Base-by-base conservation (phyloP, 352 stramenopile species). In the Phytopythium montanum region DNA sequence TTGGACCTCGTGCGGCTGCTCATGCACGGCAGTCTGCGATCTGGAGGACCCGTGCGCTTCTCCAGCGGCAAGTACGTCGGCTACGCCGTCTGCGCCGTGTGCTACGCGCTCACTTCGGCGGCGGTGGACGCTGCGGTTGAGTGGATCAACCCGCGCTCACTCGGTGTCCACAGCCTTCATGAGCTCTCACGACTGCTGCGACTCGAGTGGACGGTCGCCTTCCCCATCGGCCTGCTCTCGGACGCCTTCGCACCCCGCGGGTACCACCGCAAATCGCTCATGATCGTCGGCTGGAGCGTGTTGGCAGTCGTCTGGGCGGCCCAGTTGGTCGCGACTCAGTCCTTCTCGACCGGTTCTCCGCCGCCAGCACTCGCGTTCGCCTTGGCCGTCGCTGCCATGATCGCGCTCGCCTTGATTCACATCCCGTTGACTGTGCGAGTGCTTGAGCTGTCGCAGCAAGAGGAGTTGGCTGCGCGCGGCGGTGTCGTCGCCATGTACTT, bases 191-290 rank as follows among this genome's bases (percentile, higher is more conserved):
- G 62, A 28, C 45, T 79, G 39, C 45, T 79, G 10, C 56, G 54
- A 10, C 60, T 79, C 13, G 57, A 74, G 56, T 79, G 71, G 71
- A 54, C 54, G 21, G 58, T 70, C 18, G 71, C 74, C 45, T 50
- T 76, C 19, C 21, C 70, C 4, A 63, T 79, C 2, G 71, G 71
- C 10, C 21, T 75, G 3, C 21, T 70, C 41, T 79, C 71, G 1
- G 71, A 79, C 59, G 57, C 65, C 19, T 66, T 64, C 45, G 65
- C 71, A 1, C 65, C 68, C 3, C 53, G 61, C 19, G 25, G 68
- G 3, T 65, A 64, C 12, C 79, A 74, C 5, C 68, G 85, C 36
- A 92, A 90, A 60, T 71, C 82, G 10, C 94, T 91, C 65, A 88
- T 95, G 58, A 53, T 88, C 21, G 28, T 81, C 18, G 88, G 83